These are phyloP conservation scores for Carex arenaria DNA, from an alignment of 202 grass and related monocot genomes.

Conservation along the genomic window DNA sequence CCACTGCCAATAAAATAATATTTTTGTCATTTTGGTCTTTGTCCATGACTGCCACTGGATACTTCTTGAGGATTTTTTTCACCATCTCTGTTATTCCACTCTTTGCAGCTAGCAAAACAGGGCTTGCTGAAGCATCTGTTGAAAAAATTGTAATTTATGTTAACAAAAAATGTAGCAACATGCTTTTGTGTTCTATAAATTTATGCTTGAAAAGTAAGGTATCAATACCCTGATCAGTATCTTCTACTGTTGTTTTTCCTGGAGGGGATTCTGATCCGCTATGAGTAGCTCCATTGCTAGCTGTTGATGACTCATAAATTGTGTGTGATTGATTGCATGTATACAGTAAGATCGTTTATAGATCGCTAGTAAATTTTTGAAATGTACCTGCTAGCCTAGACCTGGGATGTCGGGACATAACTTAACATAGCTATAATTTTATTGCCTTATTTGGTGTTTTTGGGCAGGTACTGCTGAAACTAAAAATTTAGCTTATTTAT, in stretches of 20 bases:
- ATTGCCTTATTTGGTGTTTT: background rate
- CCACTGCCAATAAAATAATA: conserved; percentile 13
- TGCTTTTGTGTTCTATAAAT: too few relatives aligned
- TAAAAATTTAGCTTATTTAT: background rate
- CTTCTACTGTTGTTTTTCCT: too few relatives aligned
- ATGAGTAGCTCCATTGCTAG: too few relatives aligned
- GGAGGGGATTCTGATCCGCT: too few relatives aligned
- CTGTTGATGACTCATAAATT: too few relatives aligned
- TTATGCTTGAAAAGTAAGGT: too few relatives aligned
- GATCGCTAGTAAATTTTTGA: too few relatives aligned
- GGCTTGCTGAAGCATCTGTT: background rate
- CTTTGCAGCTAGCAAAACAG: conserved; percentile 7
- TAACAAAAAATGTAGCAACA: background rate
- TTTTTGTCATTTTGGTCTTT: conserved; percentile 2
- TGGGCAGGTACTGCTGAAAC: background rate
- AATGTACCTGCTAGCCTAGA: too few relatives aligned
- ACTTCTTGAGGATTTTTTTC: background rate
- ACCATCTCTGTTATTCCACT: conserved; percentile 21
- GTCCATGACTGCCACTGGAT: conserved; percentile 4
- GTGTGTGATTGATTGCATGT: too few relatives aligned
- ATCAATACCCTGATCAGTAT: too few relatives aligned
- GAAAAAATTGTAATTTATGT: background rate
- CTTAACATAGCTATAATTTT: background rate
- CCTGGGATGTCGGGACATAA: background rate
- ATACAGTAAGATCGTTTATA: too few relatives aligned